Evolutionary conservation across 768 basidiomycete genomes (phyloP).

Genomic region (Lentinula edodes): DNA sequence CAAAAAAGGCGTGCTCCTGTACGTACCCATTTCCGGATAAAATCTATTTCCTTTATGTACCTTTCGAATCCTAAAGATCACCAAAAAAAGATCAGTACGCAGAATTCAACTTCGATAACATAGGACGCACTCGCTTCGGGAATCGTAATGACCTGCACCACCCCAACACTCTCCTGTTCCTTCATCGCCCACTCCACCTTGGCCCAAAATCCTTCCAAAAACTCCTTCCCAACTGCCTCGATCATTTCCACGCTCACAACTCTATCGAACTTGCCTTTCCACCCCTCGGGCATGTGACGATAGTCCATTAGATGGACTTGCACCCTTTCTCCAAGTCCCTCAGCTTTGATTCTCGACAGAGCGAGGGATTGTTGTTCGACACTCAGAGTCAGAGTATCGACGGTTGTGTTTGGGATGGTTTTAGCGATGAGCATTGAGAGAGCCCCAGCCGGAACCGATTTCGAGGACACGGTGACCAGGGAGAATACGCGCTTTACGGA

Average conservation of each 20-base stretch:
- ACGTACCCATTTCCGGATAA: conserved; percentile 74
- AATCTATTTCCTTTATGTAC: conserved; percentile 58
- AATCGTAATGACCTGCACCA: conserved; percentile 71
- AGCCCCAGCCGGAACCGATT: conserved; percentile 79
- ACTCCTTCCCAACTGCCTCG: conserved; percentile 67
- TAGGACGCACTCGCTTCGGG: conserved; percentile 57
- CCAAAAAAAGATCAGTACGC: not conserved
- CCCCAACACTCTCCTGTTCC: conserved; percentile 49
- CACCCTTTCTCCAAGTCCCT: conserved; percentile 48
- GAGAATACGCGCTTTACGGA: conserved; percentile 56
- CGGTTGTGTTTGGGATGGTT: conserved; percentile 46
- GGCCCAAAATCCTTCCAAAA: conserved; percentile 57
- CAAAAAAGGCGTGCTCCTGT: too few relatives aligned
- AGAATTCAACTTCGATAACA: too few relatives aligned
- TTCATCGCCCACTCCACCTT: conserved; percentile 67
- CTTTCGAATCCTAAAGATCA: conserved; percentile 40
- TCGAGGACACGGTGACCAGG: conserved; percentile 57
- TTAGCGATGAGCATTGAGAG: conserved; percentile 56
- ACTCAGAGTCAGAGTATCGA: conserved; percentile 73
- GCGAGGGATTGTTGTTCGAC: conserved; percentile 59
- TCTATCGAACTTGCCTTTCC: conserved; percentile 62
- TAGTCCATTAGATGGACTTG: conserved; percentile 76
- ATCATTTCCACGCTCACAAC: conserved; percentile 77
- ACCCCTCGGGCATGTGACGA: conserved; percentile 53
- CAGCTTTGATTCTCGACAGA: conserved; percentile 44